Evolutionary conservation across 139 green algal genomes (phyloP), one percentile per base, ranked within the genome.

Genomic region (Micractinium conductrix): DNA sequence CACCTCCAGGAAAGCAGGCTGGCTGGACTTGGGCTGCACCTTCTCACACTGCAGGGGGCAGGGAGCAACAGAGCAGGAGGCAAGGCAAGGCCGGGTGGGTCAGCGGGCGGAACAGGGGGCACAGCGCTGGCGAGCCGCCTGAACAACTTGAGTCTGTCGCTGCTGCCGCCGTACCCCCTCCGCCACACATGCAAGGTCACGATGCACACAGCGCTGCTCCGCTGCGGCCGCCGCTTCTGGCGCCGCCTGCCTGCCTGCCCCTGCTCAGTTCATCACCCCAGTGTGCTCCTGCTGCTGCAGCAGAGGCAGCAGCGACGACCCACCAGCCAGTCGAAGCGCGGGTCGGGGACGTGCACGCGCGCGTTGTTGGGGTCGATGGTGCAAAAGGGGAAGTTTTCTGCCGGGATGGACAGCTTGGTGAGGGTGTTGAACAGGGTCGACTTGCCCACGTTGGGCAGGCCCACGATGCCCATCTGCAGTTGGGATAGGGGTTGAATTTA

Each of bases 401-500:
- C 96, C 19, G 96, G 94, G 33, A 98, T 96, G 67, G 90, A 86
- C 78, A 95, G 89, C 85, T 96, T 95, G n/a, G 91, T 95, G 26
- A 99, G 87, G 43, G 92, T 83, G 89, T 99, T 99, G 92, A 99
- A 99, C 1, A 98, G 89, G 12, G 95, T 97, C 45, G 88, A 94
- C 91, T 99, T 99, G 82, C 96, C 97, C 22, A 99, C 97, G 84
- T 99, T 99, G 30, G 97, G 97, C 78, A 99, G 85, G 28, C 97
- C 97, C 30, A 99, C 96, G 82, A 99, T 97, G 33, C 96, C 96
- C 58, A 98, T 94, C 92, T 96, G 91, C 81, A 65, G 14, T 5
- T 28, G 63, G 33, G 24, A 4, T 24, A 16, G 48, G 16, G 10
- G 48, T 58, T 58, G 48, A 58, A 58, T 58, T 58, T 10, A 24